phyloP scores from a whole-genome alignment of 1,284 basidiomycete genomes.

The Cutaneotrichosporon sp. region DNA sequence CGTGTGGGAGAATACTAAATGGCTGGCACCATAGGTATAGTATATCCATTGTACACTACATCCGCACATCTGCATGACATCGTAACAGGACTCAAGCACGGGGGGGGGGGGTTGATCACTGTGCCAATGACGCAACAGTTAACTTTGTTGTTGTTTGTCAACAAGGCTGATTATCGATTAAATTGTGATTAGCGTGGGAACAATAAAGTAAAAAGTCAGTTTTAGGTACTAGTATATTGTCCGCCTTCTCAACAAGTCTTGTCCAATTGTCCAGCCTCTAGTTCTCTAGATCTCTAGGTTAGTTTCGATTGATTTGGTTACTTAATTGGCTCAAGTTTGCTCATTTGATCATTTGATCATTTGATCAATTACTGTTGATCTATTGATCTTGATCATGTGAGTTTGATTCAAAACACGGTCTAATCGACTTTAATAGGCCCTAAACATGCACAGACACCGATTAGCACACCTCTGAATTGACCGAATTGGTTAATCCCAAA shows the following conservation, averaged over 20 bases:
- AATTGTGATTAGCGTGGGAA: too few relatives aligned
- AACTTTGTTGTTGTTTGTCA: not conserved
- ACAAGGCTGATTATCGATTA: not conserved
- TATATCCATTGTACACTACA: not conserved
- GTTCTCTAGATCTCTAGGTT: too few relatives aligned
- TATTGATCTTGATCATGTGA: not conserved
- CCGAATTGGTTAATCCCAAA: not conserved
- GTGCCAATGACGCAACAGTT: too few relatives aligned
- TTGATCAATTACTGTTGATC: not conserved
- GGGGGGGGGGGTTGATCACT: not conserved
- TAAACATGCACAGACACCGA: not conserved
- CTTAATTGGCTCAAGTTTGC: too few relatives aligned
- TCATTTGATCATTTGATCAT: not conserved
- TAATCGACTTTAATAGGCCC: not conserved
- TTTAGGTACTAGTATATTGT: not conserved
- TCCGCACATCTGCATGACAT: not conserved
- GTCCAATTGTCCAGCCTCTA: too few relatives aligned
- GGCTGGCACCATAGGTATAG: not conserved
- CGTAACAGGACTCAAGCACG: too few relatives aligned
- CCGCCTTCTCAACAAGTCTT: not conserved
- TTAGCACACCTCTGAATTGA: not conserved
- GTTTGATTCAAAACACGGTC: not conserved
- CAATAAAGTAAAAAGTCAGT: too few relatives aligned
- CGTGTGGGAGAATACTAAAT: conserved; percentile 48
- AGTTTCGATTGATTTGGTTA: too few relatives aligned